Evolutionary conservation across 2,329 filamentous ascomycete genomes (phyloP).

Genomic region (Colletotrichum sp.): DNA sequence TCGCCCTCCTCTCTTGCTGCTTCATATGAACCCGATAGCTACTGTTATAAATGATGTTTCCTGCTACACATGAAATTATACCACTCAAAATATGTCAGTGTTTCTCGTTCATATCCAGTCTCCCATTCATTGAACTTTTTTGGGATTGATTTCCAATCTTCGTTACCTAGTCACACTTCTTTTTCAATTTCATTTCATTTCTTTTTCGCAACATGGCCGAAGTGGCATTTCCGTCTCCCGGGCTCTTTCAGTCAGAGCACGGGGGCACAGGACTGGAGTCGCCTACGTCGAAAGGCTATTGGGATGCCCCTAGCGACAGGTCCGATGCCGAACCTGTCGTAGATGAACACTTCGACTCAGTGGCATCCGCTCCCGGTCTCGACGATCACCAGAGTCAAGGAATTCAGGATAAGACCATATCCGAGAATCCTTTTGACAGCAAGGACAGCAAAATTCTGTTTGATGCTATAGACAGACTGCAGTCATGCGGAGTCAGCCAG

Average conservation of each 20-base stretch:
- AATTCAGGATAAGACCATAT: not conserved
- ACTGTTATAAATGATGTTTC: not conserved
- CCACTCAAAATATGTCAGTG: not conserved
- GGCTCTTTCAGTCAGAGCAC: not conserved
- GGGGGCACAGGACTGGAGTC: not conserved
- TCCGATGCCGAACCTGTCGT: not conserved
- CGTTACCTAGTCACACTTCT: fast-evolving
- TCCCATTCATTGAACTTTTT: not conserved
- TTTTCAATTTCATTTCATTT: not conserved
- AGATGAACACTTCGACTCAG: not conserved
- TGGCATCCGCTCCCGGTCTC: not conserved
- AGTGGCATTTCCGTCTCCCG: not conserved
- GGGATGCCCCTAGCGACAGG: not conserved
- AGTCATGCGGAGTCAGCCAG: conserved; percentile 31
- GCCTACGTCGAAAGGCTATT: not conserved
- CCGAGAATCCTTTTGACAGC: conserved; percentile 37
- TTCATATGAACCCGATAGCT: not conserved
- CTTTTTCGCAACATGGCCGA: not conserved
- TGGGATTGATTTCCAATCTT: not conserved
- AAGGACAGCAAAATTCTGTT: conserved; percentile 38
- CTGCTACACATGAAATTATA: not conserved
- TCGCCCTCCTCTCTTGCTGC: not conserved
- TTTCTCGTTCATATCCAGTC: not conserved
- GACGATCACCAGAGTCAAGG: not conserved
- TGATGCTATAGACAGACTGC: conserved; percentile 39